Evolutionary conservation across 1,284 basidiomycete genomes (phyloP), one percentile per base, ranked within the genome.

Genomic region (Tilletia caries): DNA sequence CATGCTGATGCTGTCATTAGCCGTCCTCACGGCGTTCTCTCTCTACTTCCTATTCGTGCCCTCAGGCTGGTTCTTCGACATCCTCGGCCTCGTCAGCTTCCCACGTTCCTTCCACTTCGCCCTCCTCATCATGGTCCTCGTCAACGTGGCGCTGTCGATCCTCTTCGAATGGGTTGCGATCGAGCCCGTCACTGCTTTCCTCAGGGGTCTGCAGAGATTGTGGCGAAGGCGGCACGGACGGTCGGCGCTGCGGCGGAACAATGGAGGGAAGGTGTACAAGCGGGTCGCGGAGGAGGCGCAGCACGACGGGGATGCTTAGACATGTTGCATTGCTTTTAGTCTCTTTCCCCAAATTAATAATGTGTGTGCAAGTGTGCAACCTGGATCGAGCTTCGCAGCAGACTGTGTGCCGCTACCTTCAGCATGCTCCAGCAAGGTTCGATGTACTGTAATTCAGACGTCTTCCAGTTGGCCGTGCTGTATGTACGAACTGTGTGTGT

Each of bases 51-150:
- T 83, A 25, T 83, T 83, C 67, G 73, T 77, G 3, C 92, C 93
- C 2, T 88, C 90, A 2, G 84, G 86, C 54, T 83, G 86, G 10
- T 78, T 95, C 66, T 87, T 87, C 32, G 82, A 87, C 20, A 83
- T 95, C 62, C 86, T 98, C 48, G 91, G 92, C 74, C 86, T 98
- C 76, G 90, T 95, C 86, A 81, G 86, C 3, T 85, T 98, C 20
- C 92, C 93, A 0, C 82, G 87, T 62, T 79, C 86, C 20, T 95
- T 90, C 75, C 89, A 92, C 75, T 82, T 88, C 70, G 87, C 89
- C 76, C 86, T 98, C 37, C 85, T 93, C 29, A 82, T 86, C 2
- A 88, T 89, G n/a, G 91, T 91, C 6, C 83, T 88, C 29, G 80
- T 89, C 68, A 98, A 98, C 85, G 87, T 93, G 29, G 85, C 85